Conservation (phyloP, 1,284 basidiomycete genomes). For the Ustilago bromivora region DNA sequence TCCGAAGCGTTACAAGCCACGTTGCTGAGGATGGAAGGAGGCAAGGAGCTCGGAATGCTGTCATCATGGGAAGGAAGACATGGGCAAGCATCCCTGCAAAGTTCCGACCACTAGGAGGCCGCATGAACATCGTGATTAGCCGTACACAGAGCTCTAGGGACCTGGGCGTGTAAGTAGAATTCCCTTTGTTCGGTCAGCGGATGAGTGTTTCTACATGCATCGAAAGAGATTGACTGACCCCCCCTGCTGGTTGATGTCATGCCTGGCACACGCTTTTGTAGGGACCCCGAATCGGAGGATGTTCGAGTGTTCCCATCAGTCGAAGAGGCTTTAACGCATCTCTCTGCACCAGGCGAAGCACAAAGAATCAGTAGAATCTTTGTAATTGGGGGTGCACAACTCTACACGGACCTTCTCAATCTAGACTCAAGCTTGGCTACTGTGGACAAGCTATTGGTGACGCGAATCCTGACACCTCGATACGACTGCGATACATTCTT, state of each 20-base stretch:
- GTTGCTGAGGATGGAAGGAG: slow-evolving; percentile 67
- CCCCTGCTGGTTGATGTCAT: background rate
- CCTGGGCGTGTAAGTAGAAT: slow-evolving; percentile 74
- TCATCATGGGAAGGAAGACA: slow-evolving; percentile 96
- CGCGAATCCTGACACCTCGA: slow-evolving; percentile 80
- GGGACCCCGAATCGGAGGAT: slow-evolving; percentile 49
- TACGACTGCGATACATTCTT: slow-evolving; percentile 91
- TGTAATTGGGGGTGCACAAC: slow-evolving; percentile 88
- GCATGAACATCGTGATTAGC: slow-evolving; percentile 86
- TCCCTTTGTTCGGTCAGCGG: background rate
- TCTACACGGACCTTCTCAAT: slow-evolving; percentile 77
- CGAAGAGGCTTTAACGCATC: slow-evolving; percentile 24
- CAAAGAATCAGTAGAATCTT: slow-evolving; percentile 73
- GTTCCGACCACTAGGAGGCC: slow-evolving; percentile 82
- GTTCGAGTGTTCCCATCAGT: slow-evolving; percentile 31
- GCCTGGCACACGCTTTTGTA: background rate
- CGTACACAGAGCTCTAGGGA: slow-evolving; percentile 75
- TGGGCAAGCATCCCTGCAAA: slow-evolving; percentile 97
- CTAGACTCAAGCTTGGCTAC: slow-evolving; percentile 1
- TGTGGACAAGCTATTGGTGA: slow-evolving; percentile 75
- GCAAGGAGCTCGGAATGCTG: slow-evolving; percentile 75
- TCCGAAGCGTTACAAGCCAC: slow-evolving; percentile 80
- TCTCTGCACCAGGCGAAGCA: slow-evolving; percentile 3
- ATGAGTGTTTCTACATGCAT: background rate
- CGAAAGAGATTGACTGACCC: slow-evolving; percentile 28